phyloP scores from a whole-genome alignment of 1,284 basidiomycete species.

The Prillingera fragicola region DNA sequence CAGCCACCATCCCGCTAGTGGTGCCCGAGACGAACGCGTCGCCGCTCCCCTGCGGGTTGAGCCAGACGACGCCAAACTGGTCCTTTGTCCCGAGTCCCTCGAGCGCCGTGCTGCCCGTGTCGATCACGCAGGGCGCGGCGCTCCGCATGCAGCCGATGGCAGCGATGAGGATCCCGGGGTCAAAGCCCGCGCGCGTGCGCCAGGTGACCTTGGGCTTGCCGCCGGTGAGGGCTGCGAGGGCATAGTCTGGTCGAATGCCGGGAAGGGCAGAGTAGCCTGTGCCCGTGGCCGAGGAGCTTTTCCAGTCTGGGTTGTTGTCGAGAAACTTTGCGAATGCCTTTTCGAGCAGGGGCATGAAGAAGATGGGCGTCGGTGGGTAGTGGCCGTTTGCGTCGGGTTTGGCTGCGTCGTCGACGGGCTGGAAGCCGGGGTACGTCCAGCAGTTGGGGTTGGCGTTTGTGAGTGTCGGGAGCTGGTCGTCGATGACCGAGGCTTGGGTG shows the following conservation, averaged over 20 bases:
- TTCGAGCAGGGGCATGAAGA: conserved; percentile 22
- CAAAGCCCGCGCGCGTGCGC: conserved; percentile 5
- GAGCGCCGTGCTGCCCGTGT: conserved; percentile 14
- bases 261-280: conserved; percentile 12
- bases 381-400: conserved; percentile 3
- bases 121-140: conserved; percentile 11
- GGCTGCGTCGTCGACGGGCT: conserved; percentile 17
- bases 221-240: conserved; percentile 16
- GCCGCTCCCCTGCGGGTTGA: too few relatives aligned
- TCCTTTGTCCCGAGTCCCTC: conserved; percentile 11
- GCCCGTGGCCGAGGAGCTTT: not conserved
- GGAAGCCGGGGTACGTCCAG: conserved; percentile 17
- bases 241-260: conserved; percentile 11
- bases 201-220: conserved; percentile 8
- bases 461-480: conserved; percentile 17
- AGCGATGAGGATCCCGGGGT: conserved; percentile 8
- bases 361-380: conserved; percentile 16
- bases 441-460: conserved; percentile 10
- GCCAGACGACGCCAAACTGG: conserved; percentile 7
- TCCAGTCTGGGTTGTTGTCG: conserved; percentile 11
- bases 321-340: conserved; percentile 24
- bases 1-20: conserved; percentile 6
- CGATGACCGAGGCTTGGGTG: conserved; percentile 11
- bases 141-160: conserved; percentile 14
- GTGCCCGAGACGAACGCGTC: conserved; percentile 5